A percentile compares a stretch with the other conserved stretches of the same genome.
Conservation (phyloP, 2,329 filamentous ascomycete genomes). For the Fusarium nurragi region DNA sequence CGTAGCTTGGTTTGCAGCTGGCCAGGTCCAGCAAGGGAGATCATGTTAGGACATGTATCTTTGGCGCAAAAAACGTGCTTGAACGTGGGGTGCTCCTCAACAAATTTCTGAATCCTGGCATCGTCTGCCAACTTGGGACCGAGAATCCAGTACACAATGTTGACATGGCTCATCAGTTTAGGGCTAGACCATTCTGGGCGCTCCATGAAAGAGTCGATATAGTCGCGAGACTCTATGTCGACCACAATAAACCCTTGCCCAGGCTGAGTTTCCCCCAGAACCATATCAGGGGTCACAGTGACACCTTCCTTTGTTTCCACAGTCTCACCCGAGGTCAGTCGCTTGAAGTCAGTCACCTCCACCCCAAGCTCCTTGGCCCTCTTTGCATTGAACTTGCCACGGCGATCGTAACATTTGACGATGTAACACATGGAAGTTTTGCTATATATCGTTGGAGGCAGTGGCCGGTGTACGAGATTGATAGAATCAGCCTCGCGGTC, state of each 20-base stretch:
- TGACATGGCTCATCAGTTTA: conserved; percentile 72
- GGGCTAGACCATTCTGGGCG: conserved; percentile 76
- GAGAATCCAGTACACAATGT: conserved; percentile 82
- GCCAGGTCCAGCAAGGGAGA: conserved; percentile 74
- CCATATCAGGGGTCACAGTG: conserved; percentile 85
- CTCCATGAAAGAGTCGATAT: conserved; percentile 74
- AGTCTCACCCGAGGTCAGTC: conserved; percentile 69
- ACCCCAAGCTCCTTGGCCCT: conserved; percentile 74
- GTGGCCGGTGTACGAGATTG: conserved; percentile 43
- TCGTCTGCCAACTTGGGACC: conserved; percentile 73
- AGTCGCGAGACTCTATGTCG: conserved; percentile 77
- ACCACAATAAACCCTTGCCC: conserved; percentile 82
- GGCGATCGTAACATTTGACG: conserved; percentile 76
- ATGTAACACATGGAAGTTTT: conserved; percentile 85
- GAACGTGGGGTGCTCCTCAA: conserved; percentile 66
- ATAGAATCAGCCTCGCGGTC: conserved; percentile 19
- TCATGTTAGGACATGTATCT: conserved; percentile 78
- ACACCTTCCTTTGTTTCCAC: conserved; percentile 72
- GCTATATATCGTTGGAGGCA: conserved; percentile 75
- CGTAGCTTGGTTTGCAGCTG: conserved; percentile 74
- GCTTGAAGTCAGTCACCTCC: conserved; percentile 62
- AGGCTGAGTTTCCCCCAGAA: conserved; percentile 72
- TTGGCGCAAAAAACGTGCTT: conserved; percentile 81
- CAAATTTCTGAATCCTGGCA: conserved; percentile 73
- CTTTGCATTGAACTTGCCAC: conserved; percentile 80